Base-by-base conservation (phyloP, 2,329 filamentous ascomycete genomes). In the Arachnopeziza araneosa region DNA sequence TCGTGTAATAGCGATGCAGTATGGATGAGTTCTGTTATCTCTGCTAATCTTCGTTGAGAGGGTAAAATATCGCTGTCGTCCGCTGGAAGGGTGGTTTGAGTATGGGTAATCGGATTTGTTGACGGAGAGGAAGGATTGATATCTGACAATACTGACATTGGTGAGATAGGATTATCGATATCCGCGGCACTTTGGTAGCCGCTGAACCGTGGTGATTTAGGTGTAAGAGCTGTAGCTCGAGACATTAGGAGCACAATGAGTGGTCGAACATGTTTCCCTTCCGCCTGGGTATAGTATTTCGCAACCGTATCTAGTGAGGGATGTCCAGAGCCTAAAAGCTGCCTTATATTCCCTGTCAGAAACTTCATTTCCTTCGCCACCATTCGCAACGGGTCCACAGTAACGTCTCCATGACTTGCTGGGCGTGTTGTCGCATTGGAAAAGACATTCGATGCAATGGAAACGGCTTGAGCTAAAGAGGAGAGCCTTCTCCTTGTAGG, bases 311-410 rank as follows among this genome's bases (percentile, higher is more conserved):
- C 95, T 62, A 99, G 83, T 52, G 93, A 92, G 0, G 95, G 95
- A 72, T 99, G 93, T 6, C 93, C 93, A 0, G 93, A 97, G 6
- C 93, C 93, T 19, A 98, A 79, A n/a, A 98, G 81, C 72, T 96
- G 90, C 63, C 91, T 84, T 75, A 98, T 96, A 70, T 98, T 96
- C 58, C 92, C 92, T 12, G 90, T 96, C 71, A 98, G 78, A 69
- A 93, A 96, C 76, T 96, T 95, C 87, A 99, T 91, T 80, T 98
- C 93, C 77, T 96, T 96, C 64, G 91, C 93, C 36, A 98, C 93
- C 36, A 91, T 89, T 63, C 90, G 85, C 70, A 98, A 82, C 36
- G 93, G 93, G 74, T 98, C 93, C 70, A 96, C 84, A 63, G 86
- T 84, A 77, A 96, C 85, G 60, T 84, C 83, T 67, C 80, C 80